phyloP scores from a whole-genome alignment of 1,284 basidiomycete species.

The Moniliella sp. region DNA sequence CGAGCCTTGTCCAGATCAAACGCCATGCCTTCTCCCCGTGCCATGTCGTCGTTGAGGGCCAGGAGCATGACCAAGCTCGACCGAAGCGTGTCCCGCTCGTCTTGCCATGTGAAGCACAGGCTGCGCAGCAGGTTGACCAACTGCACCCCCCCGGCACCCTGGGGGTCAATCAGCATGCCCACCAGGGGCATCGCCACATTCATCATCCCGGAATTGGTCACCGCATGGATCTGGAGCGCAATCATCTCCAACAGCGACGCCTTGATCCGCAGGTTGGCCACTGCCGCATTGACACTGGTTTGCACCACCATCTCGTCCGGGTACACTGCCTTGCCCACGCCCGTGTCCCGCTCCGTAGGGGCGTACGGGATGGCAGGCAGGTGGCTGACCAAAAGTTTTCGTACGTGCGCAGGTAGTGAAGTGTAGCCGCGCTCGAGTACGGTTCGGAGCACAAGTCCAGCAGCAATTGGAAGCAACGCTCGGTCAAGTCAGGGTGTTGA shows the following conservation, averaged over 20 bases:
- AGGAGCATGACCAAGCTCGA: constrained; percentile 45
- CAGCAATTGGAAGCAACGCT: constrained; percentile 61
- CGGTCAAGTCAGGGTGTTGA: constrained; percentile 52
- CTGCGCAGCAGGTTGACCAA: constrained; percentile 71
- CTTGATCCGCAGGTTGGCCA: constrained; percentile 58
- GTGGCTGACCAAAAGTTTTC: constrained; percentile 77
- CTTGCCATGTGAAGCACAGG: constrained; percentile 66
- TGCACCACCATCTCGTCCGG: constrained; percentile 49
- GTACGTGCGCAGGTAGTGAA: constrained; percentile 66
- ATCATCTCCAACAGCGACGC: constrained; percentile 66
- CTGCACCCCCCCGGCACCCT: constrained; percentile 42
- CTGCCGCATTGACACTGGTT: constrained; percentile 52
- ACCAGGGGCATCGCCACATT: constrained; percentile 22
- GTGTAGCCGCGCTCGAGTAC: constrained; percentile 56
- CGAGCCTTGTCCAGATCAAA: constrained; percentile 54
- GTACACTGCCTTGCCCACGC: constrained; percentile 49
- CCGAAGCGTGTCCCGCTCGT: constrained; percentile 39
- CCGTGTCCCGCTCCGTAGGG: constrained; percentile 16
- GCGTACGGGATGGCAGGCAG: constrained; percentile 46
- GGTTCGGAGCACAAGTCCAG: constrained; percentile 68
- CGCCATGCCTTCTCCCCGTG: constrained; percentile 48
- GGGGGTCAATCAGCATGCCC: constrained; percentile 17
- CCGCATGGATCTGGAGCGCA: constrained; percentile 68
- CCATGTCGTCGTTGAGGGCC: constrained; percentile 53
- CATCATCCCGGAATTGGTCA: constrained; percentile 47